These are phyloP conservation scores for Platanthera zijinensis DNA, from an alignment of 106 monocot genomes.

Conservation along the genomic window DNA sequence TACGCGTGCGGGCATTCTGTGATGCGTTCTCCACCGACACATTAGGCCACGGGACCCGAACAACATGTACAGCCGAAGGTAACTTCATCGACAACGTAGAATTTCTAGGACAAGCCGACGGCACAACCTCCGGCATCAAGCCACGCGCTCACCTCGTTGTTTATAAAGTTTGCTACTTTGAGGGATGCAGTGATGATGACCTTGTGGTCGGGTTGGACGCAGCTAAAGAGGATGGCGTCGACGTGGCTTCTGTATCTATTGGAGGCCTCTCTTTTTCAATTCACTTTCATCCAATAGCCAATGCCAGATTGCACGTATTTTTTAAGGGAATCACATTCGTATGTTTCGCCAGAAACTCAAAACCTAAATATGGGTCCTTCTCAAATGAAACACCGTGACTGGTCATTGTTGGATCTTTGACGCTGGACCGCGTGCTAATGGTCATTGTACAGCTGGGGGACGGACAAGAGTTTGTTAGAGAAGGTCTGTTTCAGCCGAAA, in stretches of 20 bases:
- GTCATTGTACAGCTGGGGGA: slow-evolving; percentile 26
- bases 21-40: slow-evolving; percentile 3
- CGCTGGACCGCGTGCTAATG: slow-evolving; percentile 24
- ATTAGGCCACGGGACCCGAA: slow-evolving; percentile 42
- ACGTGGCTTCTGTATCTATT: slow-evolving; percentile 30
- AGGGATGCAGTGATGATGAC: slow-evolving; percentile 6
- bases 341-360: slow-evolving; percentile 36
- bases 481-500: slow-evolving; percentile 17
- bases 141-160: slow-evolving; percentile 39
- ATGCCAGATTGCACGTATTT: slow-evolving; percentile 25
- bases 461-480: slow-evolving; percentile 21
- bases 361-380: slow-evolving; percentile 15
- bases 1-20: slow-evolving; percentile 13
- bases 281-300: slow-evolving; percentile 21
- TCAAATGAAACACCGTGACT: slow-evolving; percentile 38
- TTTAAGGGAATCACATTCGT: slow-evolving; percentile 36
- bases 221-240: slow-evolving; percentile 16
- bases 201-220: slow-evolving; percentile 9
- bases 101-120: slow-evolving; percentile 16
- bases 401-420: slow-evolving; percentile 30
- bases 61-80: slow-evolving; percentile 35
- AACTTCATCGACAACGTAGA: slow-evolving; percentile 19
- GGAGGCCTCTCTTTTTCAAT: background rate
- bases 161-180: slow-evolving; percentile 30
- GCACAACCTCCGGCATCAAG: slow-evolving; percentile 35